Evolutionary conservation across 1,139 yeast genomes (phyloP).

Genomic region (Sugiyamaella neomexicana): DNA sequence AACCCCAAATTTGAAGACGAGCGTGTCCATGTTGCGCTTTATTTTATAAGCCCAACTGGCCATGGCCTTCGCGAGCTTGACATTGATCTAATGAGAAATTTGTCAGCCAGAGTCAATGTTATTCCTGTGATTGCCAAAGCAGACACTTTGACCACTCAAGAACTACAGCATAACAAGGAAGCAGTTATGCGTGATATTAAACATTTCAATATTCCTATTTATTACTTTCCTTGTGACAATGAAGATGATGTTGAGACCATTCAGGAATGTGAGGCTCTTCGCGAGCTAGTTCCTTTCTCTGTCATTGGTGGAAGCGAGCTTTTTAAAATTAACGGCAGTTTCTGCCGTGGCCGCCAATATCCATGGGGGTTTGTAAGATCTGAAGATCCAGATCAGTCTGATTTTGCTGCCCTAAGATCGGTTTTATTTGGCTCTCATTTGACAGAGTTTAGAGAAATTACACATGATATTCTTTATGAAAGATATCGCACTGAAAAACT

Average conservation of each 20-base stretch:
- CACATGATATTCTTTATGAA: slow-evolving; percentile 90
- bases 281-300: slow-evolving; percentile 83
- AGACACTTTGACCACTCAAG: slow-evolving; percentile 79
- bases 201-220: slow-evolving; percentile 75
- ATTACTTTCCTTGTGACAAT: slow-evolving; percentile 69
- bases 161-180: slow-evolving; percentile 66
- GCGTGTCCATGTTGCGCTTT: slow-evolving; percentile 69
- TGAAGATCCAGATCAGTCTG: slow-evolving; percentile 80
- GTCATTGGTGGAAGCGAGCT: slow-evolving; percentile 59
- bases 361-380: slow-evolving; percentile 83
- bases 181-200: slow-evolving; percentile 69
- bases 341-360: slow-evolving; percentile 76
- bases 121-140: slow-evolving; percentile 87
- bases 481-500: slow-evolving; percentile 83
- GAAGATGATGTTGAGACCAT: slow-evolving; percentile 64
- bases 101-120: slow-evolving; percentile 80
- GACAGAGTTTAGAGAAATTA: slow-evolving; percentile 88
- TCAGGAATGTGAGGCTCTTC: slow-evolving; percentile 75
- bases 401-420: slow-evolving; percentile 78
- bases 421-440: slow-evolving; percentile 89
- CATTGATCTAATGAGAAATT: slow-evolving; percentile 70
- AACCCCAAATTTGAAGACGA: slow-evolving; percentile 74
- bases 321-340: slow-evolving; percentile 24
- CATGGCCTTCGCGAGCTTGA: slow-evolving; percentile 71
- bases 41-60: slow-evolving; percentile 72